phyloP scores from a whole-genome alignment of 371 early-diverging fungal genomes.

The Neoconidiobolus thromboides region DNA sequence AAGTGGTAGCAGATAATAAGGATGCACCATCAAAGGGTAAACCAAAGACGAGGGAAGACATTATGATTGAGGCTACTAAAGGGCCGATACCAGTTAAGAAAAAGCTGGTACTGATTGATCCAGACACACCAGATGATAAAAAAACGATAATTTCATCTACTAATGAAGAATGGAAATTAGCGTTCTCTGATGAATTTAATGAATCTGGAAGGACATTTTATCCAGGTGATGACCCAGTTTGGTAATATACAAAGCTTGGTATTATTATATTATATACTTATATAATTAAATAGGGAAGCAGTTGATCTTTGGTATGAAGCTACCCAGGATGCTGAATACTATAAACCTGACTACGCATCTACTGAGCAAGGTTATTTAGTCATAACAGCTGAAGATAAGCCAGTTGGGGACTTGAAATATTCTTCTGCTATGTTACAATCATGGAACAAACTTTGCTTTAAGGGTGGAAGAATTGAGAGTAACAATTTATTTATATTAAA shows the following conservation, averaged over 20 bases:
- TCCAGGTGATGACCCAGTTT: slow-evolving; percentile 24
- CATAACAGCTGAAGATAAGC: slow-evolving; percentile 19
- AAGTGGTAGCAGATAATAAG: background rate
- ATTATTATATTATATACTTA: background rate
- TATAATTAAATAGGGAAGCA: slow-evolving; percentile 17
- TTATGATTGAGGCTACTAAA: background rate
- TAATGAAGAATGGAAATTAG: slow-evolving; percentile 13
- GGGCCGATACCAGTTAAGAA: background rate
- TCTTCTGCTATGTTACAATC: slow-evolving; percentile 31
- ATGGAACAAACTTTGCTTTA: slow-evolving; percentile 41
- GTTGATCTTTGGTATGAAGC: slow-evolving; percentile 29
- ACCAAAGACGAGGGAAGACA: background rate
- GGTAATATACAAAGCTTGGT: slow-evolving; percentile 9
- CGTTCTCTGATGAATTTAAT: slow-evolving; percentile 33
- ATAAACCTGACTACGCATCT: slow-evolving; percentile 18
- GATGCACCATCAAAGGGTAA: background rate
- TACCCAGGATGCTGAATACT: slow-evolving; percentile 24
- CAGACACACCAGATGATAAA: slow-evolving; percentile 11
- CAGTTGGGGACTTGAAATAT: slow-evolving; percentile 19
- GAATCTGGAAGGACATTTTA: slow-evolving; percentile 24
- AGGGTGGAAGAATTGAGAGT: slow-evolving; percentile 31
- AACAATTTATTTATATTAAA: background rate
- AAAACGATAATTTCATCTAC: slow-evolving; percentile 2
- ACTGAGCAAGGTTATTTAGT: slow-evolving; percentile 23
- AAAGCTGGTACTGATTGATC: slow-evolving; percentile 7